Conservation (phyloP, 192 early-diverging fungal genomes). For the Coemansia sp. region DNA sequence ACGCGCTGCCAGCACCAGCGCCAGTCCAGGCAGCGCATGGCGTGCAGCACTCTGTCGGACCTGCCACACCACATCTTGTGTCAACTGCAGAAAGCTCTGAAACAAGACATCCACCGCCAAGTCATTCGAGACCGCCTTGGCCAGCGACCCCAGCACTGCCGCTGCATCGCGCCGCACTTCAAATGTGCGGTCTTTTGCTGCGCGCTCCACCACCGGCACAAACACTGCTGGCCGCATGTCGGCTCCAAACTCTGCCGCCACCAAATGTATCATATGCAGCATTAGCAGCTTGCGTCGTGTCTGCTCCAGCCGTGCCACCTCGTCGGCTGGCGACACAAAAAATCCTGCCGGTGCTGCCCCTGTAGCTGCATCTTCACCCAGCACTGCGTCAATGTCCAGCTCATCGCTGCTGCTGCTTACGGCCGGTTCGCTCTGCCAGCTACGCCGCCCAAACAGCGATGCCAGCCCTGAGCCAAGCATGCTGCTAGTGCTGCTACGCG, state of each 20-base stretch:
- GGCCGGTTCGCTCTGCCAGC: constrained; percentile 22
- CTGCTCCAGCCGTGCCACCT: constrained; percentile 39
- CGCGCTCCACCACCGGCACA: constrained; percentile 52
- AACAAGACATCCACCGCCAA: constrained; percentile 50
- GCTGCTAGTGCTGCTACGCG: not conserved
- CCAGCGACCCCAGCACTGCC: constrained; percentile 46
- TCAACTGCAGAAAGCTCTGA: constrained; percentile 35
- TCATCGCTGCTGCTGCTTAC: not conserved
- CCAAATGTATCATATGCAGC: constrained; percentile 53
- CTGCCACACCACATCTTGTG: constrained; percentile 53
- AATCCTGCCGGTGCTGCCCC: constrained; percentile 5
- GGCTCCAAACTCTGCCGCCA: constrained; percentile 44
- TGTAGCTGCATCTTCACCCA: not conserved
- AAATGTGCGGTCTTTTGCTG: constrained; percentile 37
- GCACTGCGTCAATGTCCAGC: constrained; percentile 2
- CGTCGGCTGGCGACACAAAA: constrained; percentile 44
- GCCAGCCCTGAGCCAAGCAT: constrained; percentile 27
- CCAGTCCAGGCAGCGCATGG: constrained; percentile 51
- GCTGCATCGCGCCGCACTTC: constrained; percentile 57
- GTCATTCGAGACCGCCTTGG: constrained; percentile 46
- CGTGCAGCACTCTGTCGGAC: constrained; percentile 51
- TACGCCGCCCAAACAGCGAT: constrained; percentile 37
- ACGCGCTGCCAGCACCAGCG: constrained; percentile 40
- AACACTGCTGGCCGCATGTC: constrained; percentile 52
- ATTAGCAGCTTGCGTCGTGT: constrained; percentile 51